Evolutionary conservation across 1,139 yeast species (phyloP).

Genomic region (Geotrichum macrosporum): DNA sequence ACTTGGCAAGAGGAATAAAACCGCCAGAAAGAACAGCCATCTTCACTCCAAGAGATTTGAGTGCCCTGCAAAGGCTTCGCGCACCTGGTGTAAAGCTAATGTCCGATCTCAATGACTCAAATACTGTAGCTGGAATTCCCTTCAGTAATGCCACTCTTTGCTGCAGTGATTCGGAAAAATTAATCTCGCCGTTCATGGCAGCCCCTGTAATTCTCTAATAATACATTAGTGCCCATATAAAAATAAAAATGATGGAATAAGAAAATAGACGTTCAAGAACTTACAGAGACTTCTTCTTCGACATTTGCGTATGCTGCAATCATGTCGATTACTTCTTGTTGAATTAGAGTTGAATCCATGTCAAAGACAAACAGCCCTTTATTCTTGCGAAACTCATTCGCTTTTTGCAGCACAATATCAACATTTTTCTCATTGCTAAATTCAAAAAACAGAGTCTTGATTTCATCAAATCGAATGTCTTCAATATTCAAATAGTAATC

Average conservation of each 20-base stretch:
- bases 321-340: conserved; percentile 93
- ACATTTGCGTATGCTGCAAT: conserved; percentile 87
- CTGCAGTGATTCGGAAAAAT: conserved; percentile 74
- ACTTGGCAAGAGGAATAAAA: conserved; percentile 79
- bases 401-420: conserved; percentile 48
- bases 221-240: too few relatives aligned
- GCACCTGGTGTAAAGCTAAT: conserved; percentile 82
- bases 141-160: conserved; percentile 71
- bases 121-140: conserved; percentile 75
- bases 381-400: conserved; percentile 30
- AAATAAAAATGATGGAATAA: background rate
- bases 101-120: conserved; percentile 72
- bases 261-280: background rate
- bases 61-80: conserved; percentile 56
- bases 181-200: conserved; percentile 97
- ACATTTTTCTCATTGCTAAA: conserved; percentile 29
- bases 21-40: conserved; percentile 95
- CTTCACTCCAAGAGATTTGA: conserved; percentile 59
- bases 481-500: conserved; percentile 29
- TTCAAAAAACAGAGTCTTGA: conserved; percentile 26
- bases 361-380: conserved; percentile 82
- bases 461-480: conserved; percentile 16
- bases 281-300: conserved; percentile 61
- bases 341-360: conserved; percentile 95
- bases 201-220: conserved; percentile 63